Conservation (phyloP, 2,329 filamentous ascomycete genomes). For the Venturiaceae sp. region DNA sequence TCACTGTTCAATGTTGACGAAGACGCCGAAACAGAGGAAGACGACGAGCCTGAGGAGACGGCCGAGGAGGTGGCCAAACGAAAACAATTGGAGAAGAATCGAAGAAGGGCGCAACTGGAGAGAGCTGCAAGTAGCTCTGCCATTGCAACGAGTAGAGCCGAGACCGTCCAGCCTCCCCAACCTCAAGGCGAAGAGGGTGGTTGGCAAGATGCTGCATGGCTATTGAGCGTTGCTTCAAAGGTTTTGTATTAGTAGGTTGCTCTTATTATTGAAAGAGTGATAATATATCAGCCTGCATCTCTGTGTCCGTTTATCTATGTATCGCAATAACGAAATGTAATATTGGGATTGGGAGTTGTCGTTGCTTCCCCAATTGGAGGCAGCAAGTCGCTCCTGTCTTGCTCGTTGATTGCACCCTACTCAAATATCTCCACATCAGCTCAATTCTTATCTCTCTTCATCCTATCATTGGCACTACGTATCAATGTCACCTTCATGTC, state of each 20-base stretch:
- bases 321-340: background rate
- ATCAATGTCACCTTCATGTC: slow-evolving; percentile 7
- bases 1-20: slow-evolving; percentile 45
- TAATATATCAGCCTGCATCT: background rate
- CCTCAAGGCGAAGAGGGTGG: slow-evolving; percentile 30
- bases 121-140: slow-evolving; percentile 24
- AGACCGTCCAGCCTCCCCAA: slow-evolving; percentile 10
- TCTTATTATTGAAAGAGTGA: background rate
- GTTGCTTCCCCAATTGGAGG: background rate
- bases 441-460: background rate
- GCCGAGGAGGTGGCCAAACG: slow-evolving; percentile 15
- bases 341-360: background rate
- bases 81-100: slow-evolving; percentile 16
- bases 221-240: slow-evolving; percentile 43
- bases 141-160: slow-evolving; percentile 22
- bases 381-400: background rate
- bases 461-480: background rate
- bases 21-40: slow-evolving; percentile 30
- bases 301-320: no score
- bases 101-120: slow-evolving; percentile 13
- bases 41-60: slow-evolving; percentile 18
- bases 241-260: slow-evolving; percentile 15
- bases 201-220: slow-evolving; percentile 50
- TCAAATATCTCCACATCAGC: background rate
- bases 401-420: background rate